Evolutionary conservation across 208 protist species (phyloP).

Genomic region (Crithidia bombi): DNA sequence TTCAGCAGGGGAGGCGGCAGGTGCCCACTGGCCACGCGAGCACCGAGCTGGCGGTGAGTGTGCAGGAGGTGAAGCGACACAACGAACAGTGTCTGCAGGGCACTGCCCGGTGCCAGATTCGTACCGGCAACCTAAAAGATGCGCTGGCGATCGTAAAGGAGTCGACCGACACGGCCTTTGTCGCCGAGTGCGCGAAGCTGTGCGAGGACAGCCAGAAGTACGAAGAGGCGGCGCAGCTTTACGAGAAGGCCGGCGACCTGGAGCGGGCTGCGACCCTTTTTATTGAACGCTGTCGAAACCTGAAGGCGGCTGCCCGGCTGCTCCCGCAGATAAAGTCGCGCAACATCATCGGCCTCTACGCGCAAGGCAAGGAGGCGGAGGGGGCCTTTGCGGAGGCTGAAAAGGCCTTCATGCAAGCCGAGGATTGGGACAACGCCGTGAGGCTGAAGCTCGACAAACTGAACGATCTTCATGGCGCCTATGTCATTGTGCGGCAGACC

Average conservation of each 20-base stretch:
- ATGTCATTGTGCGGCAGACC: slow-evolving; percentile 94
- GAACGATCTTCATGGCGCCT: slow-evolving; percentile 94
- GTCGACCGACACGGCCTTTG: slow-evolving; percentile 66
- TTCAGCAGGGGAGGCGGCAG: slow-evolving; percentile 60
- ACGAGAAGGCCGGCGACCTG: slow-evolving; percentile 91
- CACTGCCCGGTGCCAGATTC: slow-evolving; percentile 87
- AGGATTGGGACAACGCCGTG: slow-evolving; percentile 96
- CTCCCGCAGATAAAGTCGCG: slow-evolving; percentile 92
- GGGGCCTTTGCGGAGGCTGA: slow-evolving; percentile 93
- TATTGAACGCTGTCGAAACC: slow-evolving; percentile 93
- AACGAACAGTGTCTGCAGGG: slow-evolving; percentile 88
- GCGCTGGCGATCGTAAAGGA: slow-evolving; percentile 87
- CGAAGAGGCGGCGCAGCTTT: slow-evolving; percentile 95
- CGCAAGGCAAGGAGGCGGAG: slow-evolving; percentile 87
- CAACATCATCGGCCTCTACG: slow-evolving; percentile 95
- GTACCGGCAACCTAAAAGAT: slow-evolving; percentile 82
- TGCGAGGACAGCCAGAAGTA: slow-evolving; percentile 93
- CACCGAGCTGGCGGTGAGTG: slow-evolving; percentile 73
- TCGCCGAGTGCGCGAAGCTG: slow-evolving; percentile 93
- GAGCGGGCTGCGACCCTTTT: slow-evolving; percentile 95
- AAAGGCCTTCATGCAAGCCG: slow-evolving; percentile 91
- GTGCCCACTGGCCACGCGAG: slow-evolving; percentile 80
- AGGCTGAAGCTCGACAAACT: slow-evolving; percentile 94
- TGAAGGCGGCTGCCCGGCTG: slow-evolving; percentile 85
- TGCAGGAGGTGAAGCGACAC: slow-evolving; percentile 77